These are phyloP conservation scores for Linnemannia elongata DNA, from an alignment of 192 early-diverging fungal genomes.

Conservation along the genomic window DNA sequence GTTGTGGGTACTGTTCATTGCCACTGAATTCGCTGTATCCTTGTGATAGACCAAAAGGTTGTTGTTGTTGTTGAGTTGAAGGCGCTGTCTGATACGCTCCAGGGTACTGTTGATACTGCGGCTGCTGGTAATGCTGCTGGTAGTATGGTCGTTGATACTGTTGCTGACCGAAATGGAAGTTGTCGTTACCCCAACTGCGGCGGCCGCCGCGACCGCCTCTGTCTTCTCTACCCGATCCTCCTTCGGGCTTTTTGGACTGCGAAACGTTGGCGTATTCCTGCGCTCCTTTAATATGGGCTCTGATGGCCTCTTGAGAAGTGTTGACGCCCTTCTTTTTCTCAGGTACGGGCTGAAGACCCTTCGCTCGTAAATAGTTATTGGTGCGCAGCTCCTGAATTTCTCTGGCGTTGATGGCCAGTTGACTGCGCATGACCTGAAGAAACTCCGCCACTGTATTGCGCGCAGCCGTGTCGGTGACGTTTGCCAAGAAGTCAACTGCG, in stretches of 20 bases:
- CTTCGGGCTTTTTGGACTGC: background rate
- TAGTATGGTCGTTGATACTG: background rate
- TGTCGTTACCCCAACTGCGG: background rate
- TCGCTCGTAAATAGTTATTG: background rate
- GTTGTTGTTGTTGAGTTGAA: background rate
- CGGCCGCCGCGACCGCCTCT: background rate
- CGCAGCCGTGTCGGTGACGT: background rate
- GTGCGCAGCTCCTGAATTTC: background rate
- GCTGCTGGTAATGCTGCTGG: constrained; percentile 12
- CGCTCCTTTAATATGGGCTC: background rate
- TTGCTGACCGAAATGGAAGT: background rate
- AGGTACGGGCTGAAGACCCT: constrained; percentile 4
- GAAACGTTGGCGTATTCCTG: background rate
- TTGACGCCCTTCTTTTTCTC: constrained; percentile 4
- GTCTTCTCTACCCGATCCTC: background rate
- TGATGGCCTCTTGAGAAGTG: background rate
- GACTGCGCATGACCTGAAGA: constrained; percentile 6
- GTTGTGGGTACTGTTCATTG: background rate
- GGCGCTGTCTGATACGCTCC: background rate
- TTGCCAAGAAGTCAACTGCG: no score
- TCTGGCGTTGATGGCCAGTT: background rate
- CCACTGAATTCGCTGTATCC: background rate
- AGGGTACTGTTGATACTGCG: background rate
- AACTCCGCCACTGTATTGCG: background rate
- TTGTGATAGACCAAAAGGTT: background rate